A percentile compares a stretch with the other conserved stretches of the same genome.
These are phyloP conservation scores for Karstenula rhodostoma DNA, from an alignment of 2,329 filamentous ascomycete species.

Conservation along the genomic window DNA sequence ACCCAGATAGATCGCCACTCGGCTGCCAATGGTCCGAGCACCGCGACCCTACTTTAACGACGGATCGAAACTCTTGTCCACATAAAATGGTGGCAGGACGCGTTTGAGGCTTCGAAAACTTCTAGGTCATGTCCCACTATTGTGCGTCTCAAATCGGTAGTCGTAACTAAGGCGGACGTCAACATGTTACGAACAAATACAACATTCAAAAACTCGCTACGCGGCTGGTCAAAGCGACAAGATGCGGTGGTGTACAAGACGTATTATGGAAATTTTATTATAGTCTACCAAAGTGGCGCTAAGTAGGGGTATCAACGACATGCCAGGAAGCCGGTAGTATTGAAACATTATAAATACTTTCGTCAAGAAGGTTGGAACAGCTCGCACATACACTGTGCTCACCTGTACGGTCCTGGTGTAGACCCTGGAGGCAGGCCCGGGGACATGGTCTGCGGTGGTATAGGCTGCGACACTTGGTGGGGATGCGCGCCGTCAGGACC, in stretches of 20 bases:
- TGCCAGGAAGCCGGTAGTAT: not conserved
- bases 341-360: too few species aligned
- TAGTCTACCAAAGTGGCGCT: not conserved
- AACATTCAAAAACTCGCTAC: too few species aligned
- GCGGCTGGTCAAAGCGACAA: too few species aligned
- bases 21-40: conserved; percentile 7
- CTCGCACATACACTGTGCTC: not conserved
- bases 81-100: too few species aligned
- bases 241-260: too few species aligned
- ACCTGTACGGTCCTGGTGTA: conserved; percentile 1
- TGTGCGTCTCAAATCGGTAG: too few species aligned
- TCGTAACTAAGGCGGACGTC: too few species aligned
- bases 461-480: not conserved
- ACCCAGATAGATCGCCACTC: conserved; percentile 1
- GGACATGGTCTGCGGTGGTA: not conserved
- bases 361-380: not conserved
- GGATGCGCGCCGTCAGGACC: conserved; percentile 24
- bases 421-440: conserved; percentile 3
- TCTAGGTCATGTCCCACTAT: too few species aligned
- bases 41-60: not conserved
- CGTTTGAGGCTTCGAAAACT: too few species aligned
- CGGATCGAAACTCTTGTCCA: too few species aligned
- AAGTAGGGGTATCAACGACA: conserved; percentile 10
- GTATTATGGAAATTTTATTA: not conserved
- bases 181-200: too few species aligned